phyloP scores from a whole-genome alignment of 768 basidiomycete genomes.

The Leucocoprinus sp. region DNA sequence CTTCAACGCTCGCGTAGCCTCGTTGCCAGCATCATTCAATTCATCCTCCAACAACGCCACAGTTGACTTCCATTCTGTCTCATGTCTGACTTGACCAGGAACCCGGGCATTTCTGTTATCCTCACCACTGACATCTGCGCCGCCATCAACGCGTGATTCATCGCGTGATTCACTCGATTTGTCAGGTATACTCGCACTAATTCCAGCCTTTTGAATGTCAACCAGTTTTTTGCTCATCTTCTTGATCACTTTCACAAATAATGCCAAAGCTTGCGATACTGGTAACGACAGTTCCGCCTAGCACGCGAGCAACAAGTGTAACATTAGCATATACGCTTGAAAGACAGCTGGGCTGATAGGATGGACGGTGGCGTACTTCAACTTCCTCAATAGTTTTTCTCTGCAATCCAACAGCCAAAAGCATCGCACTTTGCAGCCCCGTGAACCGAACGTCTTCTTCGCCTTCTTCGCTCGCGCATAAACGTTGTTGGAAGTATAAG shows the following conservation, averaged over 20 bases:
- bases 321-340: background rate
- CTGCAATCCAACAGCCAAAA: constrained; percentile 85
- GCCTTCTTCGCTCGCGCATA: constrained; percentile 17
- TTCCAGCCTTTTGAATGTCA: constrained; percentile 72
- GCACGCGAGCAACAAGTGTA: too few relatives aligned
- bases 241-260: constrained; percentile 86
- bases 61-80: constrained; percentile 34
- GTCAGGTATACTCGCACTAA: constrained; percentile 53
- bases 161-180: constrained; percentile 1
- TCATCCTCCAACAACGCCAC: constrained; percentile 51
- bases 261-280: constrained; percentile 79
- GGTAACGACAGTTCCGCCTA: constrained; percentile 77
- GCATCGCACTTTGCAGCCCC: constrained; percentile 85
- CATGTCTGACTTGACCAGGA: too few relatives aligned
- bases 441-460: constrained; percentile 57
- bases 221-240: constrained; percentile 72
- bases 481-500: constrained; percentile 77
- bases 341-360: constrained; percentile 16
- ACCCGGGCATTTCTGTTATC: background rate
- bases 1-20: constrained; percentile 55
- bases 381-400: constrained; percentile 84
- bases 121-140: constrained; percentile 2
- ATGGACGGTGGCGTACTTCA: too few relatives aligned
- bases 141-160: constrained; percentile 4
- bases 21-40: constrained; percentile 69